A percentile compares a stretch with the other conserved stretches of the same genome.
Conservation (phyloP, 1,139 yeast genomes). For the Nematodospora anomalae region DNA sequence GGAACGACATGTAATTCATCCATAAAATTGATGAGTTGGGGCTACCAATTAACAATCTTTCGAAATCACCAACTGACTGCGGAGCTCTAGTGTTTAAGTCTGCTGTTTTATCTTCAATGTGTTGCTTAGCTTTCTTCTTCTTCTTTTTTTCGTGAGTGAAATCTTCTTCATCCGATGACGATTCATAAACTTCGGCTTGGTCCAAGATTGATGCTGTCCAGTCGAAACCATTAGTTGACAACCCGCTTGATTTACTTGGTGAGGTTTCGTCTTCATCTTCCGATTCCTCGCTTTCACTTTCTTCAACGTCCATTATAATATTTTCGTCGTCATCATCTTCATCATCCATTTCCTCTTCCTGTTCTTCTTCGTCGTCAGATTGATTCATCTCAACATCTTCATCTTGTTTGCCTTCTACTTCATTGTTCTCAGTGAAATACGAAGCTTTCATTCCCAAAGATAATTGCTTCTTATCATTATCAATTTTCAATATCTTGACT, state of each 20-base stretch:
- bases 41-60: conserved; percentile 83
- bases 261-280: conserved; percentile 20
- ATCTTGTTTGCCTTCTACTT: conserved; percentile 32
- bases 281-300: conserved; percentile 20
- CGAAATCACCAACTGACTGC: conserved; percentile 88
- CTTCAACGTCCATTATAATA: conserved; percentile 25
- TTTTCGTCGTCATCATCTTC: conserved; percentile 25
- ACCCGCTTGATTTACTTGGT: conserved; percentile 43
- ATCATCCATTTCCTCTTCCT: conserved; percentile 26
- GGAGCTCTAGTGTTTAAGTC: conserved; percentile 85
- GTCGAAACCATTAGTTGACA: conserved; percentile 82
- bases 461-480: conserved; percentile 65
- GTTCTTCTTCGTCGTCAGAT: conserved; percentile 24
- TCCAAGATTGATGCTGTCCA: conserved; percentile 92
- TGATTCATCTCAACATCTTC: conserved; percentile 31
- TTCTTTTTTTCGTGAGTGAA: conserved; percentile 44
- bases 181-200: conserved; percentile 61
- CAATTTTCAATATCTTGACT: conserved; percentile 70
- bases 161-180: conserved; percentile 51
- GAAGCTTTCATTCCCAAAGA: conserved; percentile 95
- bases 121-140: conserved; percentile 41
- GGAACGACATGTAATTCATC: conserved; percentile 99
- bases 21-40: conserved; percentile 93
- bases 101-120: conserved; percentile 78
- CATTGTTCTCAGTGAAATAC: conserved; percentile 56